phyloP scores from a whole-genome alignment of 495 filamentous ascomycete species.

The Melanomma pulvis-pyrius region DNA sequence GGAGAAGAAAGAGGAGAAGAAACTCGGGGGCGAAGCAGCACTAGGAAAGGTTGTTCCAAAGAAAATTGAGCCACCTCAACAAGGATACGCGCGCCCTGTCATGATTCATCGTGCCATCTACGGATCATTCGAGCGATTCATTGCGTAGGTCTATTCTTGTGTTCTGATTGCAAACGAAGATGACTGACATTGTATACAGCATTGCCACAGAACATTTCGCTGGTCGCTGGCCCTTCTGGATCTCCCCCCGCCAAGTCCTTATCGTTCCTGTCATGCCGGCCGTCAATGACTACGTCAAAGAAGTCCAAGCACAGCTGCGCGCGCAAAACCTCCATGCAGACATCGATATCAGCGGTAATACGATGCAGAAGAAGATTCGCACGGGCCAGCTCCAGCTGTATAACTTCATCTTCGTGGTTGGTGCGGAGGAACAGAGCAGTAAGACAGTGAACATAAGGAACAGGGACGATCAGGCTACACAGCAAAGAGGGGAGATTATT shows the following conservation, averaged over 20 bases:
- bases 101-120: constrained; percentile 97
- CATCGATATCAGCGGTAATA: constrained; percentile 86
- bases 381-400: constrained; percentile 85
- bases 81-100: constrained; percentile 86
- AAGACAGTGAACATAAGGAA: constrained; percentile 92
- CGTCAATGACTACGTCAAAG: constrained; percentile 81
- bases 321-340: constrained; percentile 74
- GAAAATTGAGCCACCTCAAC: constrained; percentile 37
- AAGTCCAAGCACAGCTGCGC: constrained; percentile 68
- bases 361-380: constrained; percentile 93
- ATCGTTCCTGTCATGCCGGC: constrained; percentile 88
- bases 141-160: constrained; percentile 43
- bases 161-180: background rate
- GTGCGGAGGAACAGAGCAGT: constrained; percentile 46
- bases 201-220: constrained; percentile 94
- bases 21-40: constrained; percentile 37
- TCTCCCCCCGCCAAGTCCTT: constrained; percentile 88
- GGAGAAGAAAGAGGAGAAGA: constrained; percentile 21
- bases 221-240: constrained; percentile 98
- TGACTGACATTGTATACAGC: constrained; percentile 48
- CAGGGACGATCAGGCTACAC: constrained; percentile 81
- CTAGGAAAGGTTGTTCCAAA: constrained; percentile 30
- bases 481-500: constrained; percentile 72
- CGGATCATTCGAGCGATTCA: constrained; percentile 91
- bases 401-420: constrained; percentile 78